Base-by-base conservation (phyloP, 2,329 filamentous ascomycete genomes). In the Ophiostoma piceae region DNA sequence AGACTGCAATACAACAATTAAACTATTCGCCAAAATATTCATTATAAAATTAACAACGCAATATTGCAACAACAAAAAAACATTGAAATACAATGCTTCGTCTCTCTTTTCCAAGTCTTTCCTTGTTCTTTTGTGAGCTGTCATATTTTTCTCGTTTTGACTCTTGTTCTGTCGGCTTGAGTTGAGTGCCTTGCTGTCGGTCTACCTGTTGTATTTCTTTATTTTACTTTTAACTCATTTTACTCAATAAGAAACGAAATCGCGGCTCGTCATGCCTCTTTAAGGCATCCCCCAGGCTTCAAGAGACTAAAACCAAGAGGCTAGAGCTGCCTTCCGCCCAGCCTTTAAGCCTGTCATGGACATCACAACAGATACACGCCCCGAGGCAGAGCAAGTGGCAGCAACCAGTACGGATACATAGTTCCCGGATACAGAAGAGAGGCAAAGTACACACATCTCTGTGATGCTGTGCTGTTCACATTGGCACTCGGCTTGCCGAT, bases 51-150 rank as follows among this genome's bases (percentile, higher is more conserved):
- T 29, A n/a, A 57, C n/a, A 57, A 32, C 26, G 57, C 26, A 32
- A 62, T 62, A 26, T n/a, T 26, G 22, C 26, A 29, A 62, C 26
- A 29, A 62, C 32, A 2, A 29, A 11, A 29, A 62, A n/a, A 22
- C 26, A 62, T 62, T 62, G 11, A 62, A 32, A 62, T 62, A 62
- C 57, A 62, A 32, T 19, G 12, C 14, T 8, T 32, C 57, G 57
- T 62, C 57, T 60, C 11, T 62, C 57, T 29, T 32, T 62, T 14
- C n/a, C 8, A 11, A 11, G 8, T 57, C n/a, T 14, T 16, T 1
- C 26, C 51, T 57, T 57, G 2, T 57, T 62, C 54, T 62, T 62
- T 62, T 32, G 22, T 62, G 57, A 62, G 22, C 57, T 32, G 57
- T 62, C 57, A 62, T 26, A 62, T 62, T 32, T 62, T 8, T 8